Evolutionary conservation across 495 filamentous ascomycete genomes (phyloP), one percentile per base, ranked within the genome.

Genomic region (Achaetomiella virescens): DNA sequence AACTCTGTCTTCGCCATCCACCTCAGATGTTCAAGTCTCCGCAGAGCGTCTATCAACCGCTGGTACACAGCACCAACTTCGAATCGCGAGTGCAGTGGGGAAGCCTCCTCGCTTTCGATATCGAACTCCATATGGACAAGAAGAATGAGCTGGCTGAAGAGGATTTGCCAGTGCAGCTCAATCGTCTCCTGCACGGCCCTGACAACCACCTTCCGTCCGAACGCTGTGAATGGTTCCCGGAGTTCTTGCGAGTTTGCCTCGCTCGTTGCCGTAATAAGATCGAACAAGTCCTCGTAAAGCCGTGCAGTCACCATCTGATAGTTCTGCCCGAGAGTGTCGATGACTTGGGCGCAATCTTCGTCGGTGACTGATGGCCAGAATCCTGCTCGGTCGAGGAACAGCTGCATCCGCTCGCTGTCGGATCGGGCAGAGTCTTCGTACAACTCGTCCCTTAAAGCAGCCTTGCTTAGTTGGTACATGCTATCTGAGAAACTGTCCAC

Each of bases 71-170:
- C 70, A 18, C 82, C 78, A 21, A 86, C 78, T 58, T 90, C 82
- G 54, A 92, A 86, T 14, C 74, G 71, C n/a, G 73, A 60, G 55
- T 80, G 70, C 22, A 81, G 77, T 3, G 58, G 49, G 1, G 83
- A 80, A 14, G 81, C 78, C 25, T 86, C 83, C 27, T 81, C 80
- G 60, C 80, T 78, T 46, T 91, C 82, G 31, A 85, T 78, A 59
- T 92, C 91, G 41, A 81, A 81, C 63, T 89, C 86, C 67, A 97
- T 81, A 59, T 96, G 88, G 17, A 91, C 77, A 11, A 93, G 77
- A 5, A 97, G 73, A n/a, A 91, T 75, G 2, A 96, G 66, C n/a
- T 97, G 79, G 66, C 89, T 86, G 44, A 89, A 83, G 15, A 95
- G 81, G 15, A 91, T 75, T 33, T 80, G 78, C 59, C 81, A 81